Percentiles rank a stretch among this genome's conserved stretches.
Conservation (phyloP, 495 filamentous ascomycete species). For the Aspergillus campestris region DNA sequence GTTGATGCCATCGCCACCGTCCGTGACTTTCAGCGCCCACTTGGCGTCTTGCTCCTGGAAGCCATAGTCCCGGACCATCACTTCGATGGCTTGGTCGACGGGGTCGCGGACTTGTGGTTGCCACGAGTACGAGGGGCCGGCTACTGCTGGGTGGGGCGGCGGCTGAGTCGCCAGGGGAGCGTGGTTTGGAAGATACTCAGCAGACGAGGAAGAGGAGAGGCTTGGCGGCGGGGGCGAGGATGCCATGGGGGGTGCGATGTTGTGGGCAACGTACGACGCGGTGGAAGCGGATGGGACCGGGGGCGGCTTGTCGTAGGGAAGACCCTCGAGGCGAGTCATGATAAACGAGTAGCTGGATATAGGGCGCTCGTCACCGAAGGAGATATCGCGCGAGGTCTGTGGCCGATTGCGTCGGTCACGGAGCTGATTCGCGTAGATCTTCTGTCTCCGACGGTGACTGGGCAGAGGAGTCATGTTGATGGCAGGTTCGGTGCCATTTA, state of each 20-base stretch:
- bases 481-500: not conserved
- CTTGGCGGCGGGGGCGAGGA: not conserved
- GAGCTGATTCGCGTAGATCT: constrained; percentile 32
- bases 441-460: constrained; percentile 28
- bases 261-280: not conserved
- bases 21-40: constrained; percentile 45
- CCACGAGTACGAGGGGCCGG: constrained; percentile 3
- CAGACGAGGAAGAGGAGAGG: not conserved
- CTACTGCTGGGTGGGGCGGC: constrained; percentile 7
- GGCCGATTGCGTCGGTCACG: constrained; percentile 24
- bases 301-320: constrained; percentile 8
- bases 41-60: constrained; percentile 41
- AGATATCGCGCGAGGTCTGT: constrained; percentile 22
- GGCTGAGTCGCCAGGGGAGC: not conserved
- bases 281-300: constrained; percentile 8
- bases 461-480: constrained; percentile 1
- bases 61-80: constrained; percentile 40
- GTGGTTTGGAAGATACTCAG: not conserved
- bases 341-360: constrained; percentile 37
- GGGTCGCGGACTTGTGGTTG: constrained; percentile 43
- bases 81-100: constrained; percentile 40
- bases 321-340: constrained; percentile 24
- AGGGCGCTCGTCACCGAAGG: constrained; percentile 35
- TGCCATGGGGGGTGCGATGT: constrained; percentile 1
- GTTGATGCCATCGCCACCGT: constrained; percentile 43